A percentile compares a stretch with the other conserved stretches of the same genome.
These are phyloP conservation scores for Dalbergia oliveri DNA, from an alignment of 306 rosid species.

Conservation along the genomic window DNA sequence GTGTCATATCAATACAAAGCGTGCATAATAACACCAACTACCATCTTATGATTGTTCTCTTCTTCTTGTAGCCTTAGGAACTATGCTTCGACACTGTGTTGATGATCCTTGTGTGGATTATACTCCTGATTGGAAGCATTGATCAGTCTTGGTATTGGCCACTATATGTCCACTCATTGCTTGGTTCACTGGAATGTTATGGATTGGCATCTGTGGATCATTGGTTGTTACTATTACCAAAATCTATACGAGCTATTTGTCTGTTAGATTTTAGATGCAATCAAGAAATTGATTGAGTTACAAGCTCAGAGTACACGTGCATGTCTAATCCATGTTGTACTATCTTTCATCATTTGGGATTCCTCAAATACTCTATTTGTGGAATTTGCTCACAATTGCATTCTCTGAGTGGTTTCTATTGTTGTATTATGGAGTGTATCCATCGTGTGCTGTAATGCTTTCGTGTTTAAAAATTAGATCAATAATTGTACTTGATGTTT, in stretches of 20 bases:
- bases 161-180: background rate
- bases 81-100: background rate
- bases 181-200: background rate
- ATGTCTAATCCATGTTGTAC: background rate
- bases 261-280: background rate
- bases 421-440: no score
- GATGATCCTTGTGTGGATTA: background rate
- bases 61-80: conserved; percentile 26
- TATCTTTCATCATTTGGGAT: no score
- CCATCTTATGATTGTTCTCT: conserved; percentile 16
- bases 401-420: no score
- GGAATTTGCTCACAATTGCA: no score
- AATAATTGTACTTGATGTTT: no score
- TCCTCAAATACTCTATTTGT: no score
- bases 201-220: background rate
- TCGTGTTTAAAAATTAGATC: no score
- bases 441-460: no score
- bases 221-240: background rate
- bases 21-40: no score
- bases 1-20: no score
- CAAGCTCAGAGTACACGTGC: background rate
- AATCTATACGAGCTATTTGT: background rate
- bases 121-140: conserved; percentile 4
- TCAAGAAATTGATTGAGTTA: background rate
- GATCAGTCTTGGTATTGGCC: background rate